These are phyloP conservation scores for Mycena haematopus DNA, from an alignment of 768 basidiomycete genomes.

Conservation along the genomic window DNA sequence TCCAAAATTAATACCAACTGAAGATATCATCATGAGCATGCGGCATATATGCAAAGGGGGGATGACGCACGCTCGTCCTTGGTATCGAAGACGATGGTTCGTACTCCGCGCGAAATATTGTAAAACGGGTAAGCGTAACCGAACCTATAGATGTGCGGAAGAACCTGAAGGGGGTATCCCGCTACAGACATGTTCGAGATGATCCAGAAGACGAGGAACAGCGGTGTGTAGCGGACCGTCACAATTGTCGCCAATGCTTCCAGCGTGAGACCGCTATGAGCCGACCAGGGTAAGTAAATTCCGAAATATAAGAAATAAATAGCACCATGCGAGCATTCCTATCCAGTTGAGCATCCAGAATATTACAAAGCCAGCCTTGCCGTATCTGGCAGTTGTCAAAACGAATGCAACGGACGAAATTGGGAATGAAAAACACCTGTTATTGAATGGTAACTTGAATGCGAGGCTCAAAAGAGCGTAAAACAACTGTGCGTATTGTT, in stretches of 20 bases:
- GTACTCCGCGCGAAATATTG: slow-evolving; percentile 55
- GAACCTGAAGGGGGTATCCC: slow-evolving; percentile 49
- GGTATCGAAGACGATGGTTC: slow-evolving; percentile 58
- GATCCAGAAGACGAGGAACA: slow-evolving; percentile 42
- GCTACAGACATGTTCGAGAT: slow-evolving; percentile 27
- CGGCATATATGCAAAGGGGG: not conserved
- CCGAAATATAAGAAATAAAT: not conserved
- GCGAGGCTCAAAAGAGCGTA: slow-evolving; percentile 51
- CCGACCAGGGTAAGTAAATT: not conserved
- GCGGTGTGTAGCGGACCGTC: slow-evolving; percentile 39
- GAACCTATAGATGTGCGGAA: slow-evolving; percentile 55
- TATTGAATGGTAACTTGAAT: slow-evolving; percentile 50
- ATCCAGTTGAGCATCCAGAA: slow-evolving; percentile 40
- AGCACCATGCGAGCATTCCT: slow-evolving; percentile 38
- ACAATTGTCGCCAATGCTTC: slow-evolving; percentile 42
- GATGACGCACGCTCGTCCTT: slow-evolving; percentile 51
- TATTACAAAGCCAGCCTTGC: slow-evolving; percentile 36
- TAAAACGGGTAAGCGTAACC: slow-evolving; percentile 65
- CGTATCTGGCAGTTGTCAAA: slow-evolving; percentile 26
- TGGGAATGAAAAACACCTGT: slow-evolving; percentile 20
- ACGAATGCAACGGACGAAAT: not conserved
- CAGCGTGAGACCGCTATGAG: slow-evolving; percentile 36
- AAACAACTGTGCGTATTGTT: slow-evolving; percentile 27
- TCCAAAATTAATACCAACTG: slow-evolving; percentile 60
- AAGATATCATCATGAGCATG: not conserved